These are phyloP conservation scores for Iberis pinnata DNA, from an alignment of 345 rosid species.

Conservation along the genomic window DNA sequence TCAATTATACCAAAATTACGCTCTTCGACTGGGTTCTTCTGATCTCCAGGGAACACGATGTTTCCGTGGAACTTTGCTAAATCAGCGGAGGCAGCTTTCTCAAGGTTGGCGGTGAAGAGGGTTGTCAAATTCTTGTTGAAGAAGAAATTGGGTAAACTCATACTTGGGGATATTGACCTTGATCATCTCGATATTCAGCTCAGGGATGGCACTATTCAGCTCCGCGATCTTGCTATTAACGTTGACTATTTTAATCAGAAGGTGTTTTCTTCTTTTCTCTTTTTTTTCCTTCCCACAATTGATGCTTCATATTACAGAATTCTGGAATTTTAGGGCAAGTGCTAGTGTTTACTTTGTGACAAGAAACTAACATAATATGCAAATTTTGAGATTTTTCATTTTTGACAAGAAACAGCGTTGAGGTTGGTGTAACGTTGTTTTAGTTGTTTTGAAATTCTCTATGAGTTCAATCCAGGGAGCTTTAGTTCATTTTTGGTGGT, in stretches of 20 bases:
- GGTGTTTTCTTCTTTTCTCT: conserved; percentile 37
- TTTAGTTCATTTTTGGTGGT: neutral
- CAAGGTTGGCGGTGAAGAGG: conserved; percentile 87
- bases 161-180: conserved; percentile 82
- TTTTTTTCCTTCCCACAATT: neutral
- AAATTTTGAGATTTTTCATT: neutral
- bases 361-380: neutral
- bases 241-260: conserved; percentile 70
- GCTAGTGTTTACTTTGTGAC: neutral
- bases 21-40: neutral
- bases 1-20: neutral
- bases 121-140: conserved; percentile 70
- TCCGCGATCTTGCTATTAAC: conserved; percentile 75
- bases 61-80: conserved; percentile 51
- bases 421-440: neutral
- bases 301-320: neutral
- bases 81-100: conserved; percentile 68
- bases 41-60: conserved; percentile 15
- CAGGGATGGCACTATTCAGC: conserved; percentile 63
- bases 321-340: neutral
- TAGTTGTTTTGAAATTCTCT: neutral
- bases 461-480: neutral
- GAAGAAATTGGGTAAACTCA: conserved; percentile 82
- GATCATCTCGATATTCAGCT: conserved; percentile 96
- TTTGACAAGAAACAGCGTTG: no score